Percentiles rank a stretch among this genome's conserved stretches.
These are phyloP conservation scores for Chaetoceros tenuissimus DNA, from an alignment of 108 stramenopile genomes.

Conservation along the genomic window DNA sequence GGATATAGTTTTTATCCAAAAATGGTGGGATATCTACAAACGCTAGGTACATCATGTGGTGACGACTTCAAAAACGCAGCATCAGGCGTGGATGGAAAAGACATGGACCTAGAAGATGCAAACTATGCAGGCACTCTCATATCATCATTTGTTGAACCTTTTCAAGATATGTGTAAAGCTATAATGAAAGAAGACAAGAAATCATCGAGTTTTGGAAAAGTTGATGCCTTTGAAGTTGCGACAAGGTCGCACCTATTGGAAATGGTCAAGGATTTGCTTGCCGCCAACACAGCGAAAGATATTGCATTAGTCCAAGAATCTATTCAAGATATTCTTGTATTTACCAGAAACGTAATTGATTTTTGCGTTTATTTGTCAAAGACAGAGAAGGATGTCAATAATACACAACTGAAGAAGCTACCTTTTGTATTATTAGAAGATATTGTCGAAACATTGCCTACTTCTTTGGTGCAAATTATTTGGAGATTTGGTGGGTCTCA, in stretches of 20 bases:
- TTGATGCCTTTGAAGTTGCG: neutral
- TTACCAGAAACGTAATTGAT: neutral
- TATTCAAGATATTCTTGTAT: neutral
- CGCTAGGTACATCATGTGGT: no score
- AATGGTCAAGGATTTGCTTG: neutral
- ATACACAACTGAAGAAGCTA: slow-evolving; percentile 19
- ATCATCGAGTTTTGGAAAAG: neutral
- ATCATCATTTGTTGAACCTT: no score
- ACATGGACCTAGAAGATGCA: no score
- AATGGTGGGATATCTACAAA: no score
- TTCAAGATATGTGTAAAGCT: no score
- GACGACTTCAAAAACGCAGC: no score
- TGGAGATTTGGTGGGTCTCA: slow-evolving; percentile 19
- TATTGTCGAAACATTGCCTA: slow-evolving; percentile 35
- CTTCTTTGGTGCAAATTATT: slow-evolving; percentile 20
- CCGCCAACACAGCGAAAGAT: neutral
- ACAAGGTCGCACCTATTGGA: neutral
- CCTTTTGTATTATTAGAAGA: slow-evolving; percentile 63
- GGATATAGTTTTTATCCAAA: no score
- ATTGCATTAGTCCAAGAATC: neutral
- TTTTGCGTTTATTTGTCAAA: neutral
- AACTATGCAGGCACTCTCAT: no score
- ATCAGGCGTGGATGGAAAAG: no score
- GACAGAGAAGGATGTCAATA: neutral
- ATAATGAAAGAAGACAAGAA: no score